Percentiles rank a stretch among this genome's conserved stretches.
These are phyloP conservation scores for Neurospora sp. DNA, from an alignment of 495 filamentous ascomycete genomes.

Conservation along the genomic window DNA sequence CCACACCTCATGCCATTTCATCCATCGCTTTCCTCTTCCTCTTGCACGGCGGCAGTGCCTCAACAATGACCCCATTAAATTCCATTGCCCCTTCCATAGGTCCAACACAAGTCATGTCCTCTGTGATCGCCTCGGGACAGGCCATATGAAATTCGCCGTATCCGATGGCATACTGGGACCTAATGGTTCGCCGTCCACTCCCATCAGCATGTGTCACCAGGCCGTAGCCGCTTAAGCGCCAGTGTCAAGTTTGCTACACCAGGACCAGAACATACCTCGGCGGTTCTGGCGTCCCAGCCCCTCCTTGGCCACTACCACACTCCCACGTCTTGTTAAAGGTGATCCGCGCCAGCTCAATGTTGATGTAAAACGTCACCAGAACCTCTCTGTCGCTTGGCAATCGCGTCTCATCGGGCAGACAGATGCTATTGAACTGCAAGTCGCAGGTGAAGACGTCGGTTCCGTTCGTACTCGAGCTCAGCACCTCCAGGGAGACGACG, in stretches of 20 bases:
- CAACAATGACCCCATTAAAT: neutral
- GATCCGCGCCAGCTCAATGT: neutral
- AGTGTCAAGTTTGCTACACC: neutral
- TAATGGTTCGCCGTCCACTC: neutral
- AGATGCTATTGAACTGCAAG: slow-evolving; percentile 4
- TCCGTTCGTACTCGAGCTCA: neutral
- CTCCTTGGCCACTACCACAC: neutral
- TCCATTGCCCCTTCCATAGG: neutral
- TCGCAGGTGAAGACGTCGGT: neutral
- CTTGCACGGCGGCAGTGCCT: neutral
- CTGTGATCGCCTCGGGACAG: neutral
- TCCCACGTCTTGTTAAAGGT: slow-evolving; percentile 3
- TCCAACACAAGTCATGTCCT: slow-evolving; percentile 3
- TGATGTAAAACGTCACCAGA: neutral
- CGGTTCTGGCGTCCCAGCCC: neutral
- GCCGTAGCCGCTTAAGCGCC: neutral
- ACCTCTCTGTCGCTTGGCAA: neutral
- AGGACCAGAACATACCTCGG: neutral
- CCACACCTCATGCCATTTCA: neutral
- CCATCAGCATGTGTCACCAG: neutral
- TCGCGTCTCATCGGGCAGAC: neutral
- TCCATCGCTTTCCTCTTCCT: neutral
- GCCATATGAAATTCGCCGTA: neutral
- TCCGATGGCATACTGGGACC: neutral
- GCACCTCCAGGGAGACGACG: neutral